Conservation (phyloP, 176 grass and related monocot genomes). For the Phragmites australis region DNA sequence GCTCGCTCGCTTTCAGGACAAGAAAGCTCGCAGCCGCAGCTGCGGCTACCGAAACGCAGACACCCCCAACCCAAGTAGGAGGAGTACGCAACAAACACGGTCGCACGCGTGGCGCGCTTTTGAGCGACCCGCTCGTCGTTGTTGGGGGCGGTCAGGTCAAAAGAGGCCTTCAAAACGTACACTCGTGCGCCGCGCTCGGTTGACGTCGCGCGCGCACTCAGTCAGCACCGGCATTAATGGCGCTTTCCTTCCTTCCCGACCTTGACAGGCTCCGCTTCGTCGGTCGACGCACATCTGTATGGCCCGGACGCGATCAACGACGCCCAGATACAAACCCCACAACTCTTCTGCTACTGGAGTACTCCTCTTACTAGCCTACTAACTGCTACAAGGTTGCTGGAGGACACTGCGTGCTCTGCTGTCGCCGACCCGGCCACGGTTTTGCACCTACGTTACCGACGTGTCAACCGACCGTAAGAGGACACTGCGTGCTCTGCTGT, state of each 20-base stretch:
- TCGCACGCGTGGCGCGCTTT: not conserved
- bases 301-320: slow-evolving; percentile 5
- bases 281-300: not conserved
- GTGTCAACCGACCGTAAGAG: too few relatives aligned
- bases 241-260: not conserved
- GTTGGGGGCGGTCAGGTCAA: not conserved
- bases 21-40: not conserved
- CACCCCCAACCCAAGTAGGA: not conserved
- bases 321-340: not conserved
- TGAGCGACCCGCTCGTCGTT: not conserved
- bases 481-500: not conserved
- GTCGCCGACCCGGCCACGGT: too few relatives aligned
- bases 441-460: too few relatives aligned
- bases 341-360: too few relatives aligned
- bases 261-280: not conserved
- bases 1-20: not conserved
- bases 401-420: too few relatives aligned
- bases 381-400: too few relatives aligned
- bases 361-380: too few relatives aligned
- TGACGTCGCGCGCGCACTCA: too few relatives aligned
- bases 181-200: not conserved
- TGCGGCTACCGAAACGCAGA: not conserved
- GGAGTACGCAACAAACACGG: not conserved
- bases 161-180: not conserved
- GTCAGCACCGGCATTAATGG: too few relatives aligned